These are phyloP conservation scores for Neurospora terricola DNA, from an alignment of 495 filamentous ascomycete species.

Conservation along the genomic window DNA sequence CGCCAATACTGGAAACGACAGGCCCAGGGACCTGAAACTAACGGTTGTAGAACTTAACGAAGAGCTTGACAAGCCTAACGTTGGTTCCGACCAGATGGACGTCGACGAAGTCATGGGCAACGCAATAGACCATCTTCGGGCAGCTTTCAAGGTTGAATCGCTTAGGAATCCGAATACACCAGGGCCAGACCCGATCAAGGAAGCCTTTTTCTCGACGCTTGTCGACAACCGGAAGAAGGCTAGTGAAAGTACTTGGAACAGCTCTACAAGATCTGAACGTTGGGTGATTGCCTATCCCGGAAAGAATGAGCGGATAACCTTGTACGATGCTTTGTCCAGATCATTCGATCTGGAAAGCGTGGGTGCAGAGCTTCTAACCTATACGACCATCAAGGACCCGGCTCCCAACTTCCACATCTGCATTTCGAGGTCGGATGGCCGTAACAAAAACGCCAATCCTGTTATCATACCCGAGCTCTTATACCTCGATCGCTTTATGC, in stretches of 20 bases:
- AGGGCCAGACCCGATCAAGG: conserved; percentile 62
- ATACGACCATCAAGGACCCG: conserved; percentile 61
- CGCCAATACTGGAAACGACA: conserved; percentile 1
- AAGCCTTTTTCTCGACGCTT: conserved; percentile 42
- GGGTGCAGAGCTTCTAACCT: conserved; percentile 54
- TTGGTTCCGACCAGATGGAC: conserved; percentile 61
- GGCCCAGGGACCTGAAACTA: conserved; percentile 16
- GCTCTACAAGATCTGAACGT: conserved; percentile 12
- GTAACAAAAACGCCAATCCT: conserved; percentile 69
- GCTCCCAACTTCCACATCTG: conserved; percentile 84
- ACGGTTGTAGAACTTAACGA: conserved; percentile 32
- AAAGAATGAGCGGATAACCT: conserved; percentile 38
- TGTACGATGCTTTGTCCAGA: conserved; percentile 76
- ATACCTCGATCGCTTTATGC: conserved; percentile 85
- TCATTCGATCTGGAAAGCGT: conserved; percentile 72
- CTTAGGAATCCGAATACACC: not conserved
- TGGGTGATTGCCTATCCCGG: conserved; percentile 24
- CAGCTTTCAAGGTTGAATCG: conserved; percentile 63
- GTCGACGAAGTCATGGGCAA: conserved; percentile 93
- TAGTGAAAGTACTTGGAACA: conserved; percentile 25
- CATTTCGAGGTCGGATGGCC: conserved; percentile 69
- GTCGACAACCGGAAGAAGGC: conserved; percentile 34
- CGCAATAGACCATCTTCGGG: conserved; percentile 79
- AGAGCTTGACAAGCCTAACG: conserved; percentile 33
- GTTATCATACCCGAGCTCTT: conserved; percentile 65